phyloP scores from a whole-genome alignment of 2,329 filamentous ascomycete species.

The Pyrenophora tritici-repentis region DNA sequence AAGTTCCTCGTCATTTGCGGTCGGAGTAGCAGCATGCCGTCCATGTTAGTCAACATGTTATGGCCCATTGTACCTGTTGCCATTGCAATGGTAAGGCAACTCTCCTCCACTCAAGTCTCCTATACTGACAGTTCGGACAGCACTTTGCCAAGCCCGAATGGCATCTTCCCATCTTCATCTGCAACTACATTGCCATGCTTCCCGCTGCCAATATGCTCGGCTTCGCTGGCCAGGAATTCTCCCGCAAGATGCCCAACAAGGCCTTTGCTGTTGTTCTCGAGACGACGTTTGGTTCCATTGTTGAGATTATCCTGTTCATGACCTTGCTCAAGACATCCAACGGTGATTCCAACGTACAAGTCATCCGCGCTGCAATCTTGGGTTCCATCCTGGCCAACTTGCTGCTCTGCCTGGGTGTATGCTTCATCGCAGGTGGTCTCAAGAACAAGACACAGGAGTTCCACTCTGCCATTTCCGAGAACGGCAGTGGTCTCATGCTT shows the following conservation, averaged over 20 bases:
- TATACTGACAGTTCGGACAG: constrained; percentile 29
- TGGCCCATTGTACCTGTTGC: constrained; percentile 77
- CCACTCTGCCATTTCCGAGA: constrained; percentile 76
- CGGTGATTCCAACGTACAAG: constrained; percentile 56
- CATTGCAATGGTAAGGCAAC: constrained; percentile 62
- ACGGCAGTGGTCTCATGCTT: constrained; percentile 75
- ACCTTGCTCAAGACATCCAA: constrained; percentile 65
- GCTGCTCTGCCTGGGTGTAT: constrained; percentile 76
- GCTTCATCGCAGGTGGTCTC: constrained; percentile 78
- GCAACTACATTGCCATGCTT: constrained; percentile 78
- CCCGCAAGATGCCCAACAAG: constrained; percentile 72
- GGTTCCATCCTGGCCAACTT: constrained; percentile 84
- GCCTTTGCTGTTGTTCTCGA: constrained; percentile 68
- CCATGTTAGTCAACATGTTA: constrained; percentile 69
- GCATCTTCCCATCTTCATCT: constrained; percentile 68
- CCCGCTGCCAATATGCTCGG: constrained; percentile 76
- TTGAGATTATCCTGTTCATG: constrained; percentile 84
- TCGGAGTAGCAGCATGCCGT: constrained; percentile 66
- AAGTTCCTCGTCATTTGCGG: constrained; percentile 69
- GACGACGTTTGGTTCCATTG: constrained; percentile 69
- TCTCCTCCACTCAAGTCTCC: not conserved
- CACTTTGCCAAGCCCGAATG: constrained; percentile 60
- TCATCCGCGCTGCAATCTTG: constrained; percentile 82
- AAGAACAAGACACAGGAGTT: constrained; percentile 71
- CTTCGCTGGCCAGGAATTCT: constrained; percentile 73